Conservation (phyloP, 495 filamentous ascomycete species). For the Tuber aestivum region DNA sequence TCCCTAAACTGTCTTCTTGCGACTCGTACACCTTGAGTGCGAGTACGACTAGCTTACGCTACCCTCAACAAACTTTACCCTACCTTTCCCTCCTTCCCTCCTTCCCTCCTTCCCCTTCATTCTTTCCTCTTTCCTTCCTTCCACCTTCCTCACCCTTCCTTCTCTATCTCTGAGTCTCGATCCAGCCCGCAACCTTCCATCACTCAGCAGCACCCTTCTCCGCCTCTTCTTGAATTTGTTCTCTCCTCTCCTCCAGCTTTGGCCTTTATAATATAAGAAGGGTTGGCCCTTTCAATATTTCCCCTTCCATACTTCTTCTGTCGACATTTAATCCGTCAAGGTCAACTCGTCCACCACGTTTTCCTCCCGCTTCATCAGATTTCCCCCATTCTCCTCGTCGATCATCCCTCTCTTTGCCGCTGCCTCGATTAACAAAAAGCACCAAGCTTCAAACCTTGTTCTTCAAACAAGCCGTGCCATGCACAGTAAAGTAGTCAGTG, state of each 20-base stretch:
- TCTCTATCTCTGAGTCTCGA: not conserved
- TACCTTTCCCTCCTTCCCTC: not conserved
- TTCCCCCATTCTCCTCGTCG: conserved; percentile 24
- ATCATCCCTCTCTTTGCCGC: conserved; percentile 19
- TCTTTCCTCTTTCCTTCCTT: conserved; percentile 5
- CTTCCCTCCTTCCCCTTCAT: not conserved
- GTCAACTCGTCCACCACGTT: conserved; percentile 31
- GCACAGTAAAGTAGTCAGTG: conserved; percentile 75
- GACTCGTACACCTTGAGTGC: not conserved
- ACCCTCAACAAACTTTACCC: not conserved
- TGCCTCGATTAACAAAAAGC: conserved; percentile 9
- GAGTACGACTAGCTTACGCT: not conserved
- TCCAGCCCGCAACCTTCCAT: not conserved
- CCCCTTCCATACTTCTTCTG: not conserved
- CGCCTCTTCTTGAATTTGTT: not conserved
- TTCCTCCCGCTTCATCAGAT: conserved; percentile 24
- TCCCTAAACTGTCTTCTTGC: not conserved
- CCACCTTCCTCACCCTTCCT: not conserved
- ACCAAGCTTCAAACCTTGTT: not conserved
- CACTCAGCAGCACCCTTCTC: not conserved
- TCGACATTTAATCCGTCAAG: not conserved
- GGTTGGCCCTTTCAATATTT: not conserved
- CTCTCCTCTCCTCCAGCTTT: conserved; percentile 2
- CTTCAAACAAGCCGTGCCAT: conserved; percentile 51
- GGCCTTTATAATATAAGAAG: conserved; percentile 11